These are phyloP conservation scores for Fusarium kyushuense DNA, from an alignment of 2,329 filamentous ascomycete genomes.

Conservation along the genomic window DNA sequence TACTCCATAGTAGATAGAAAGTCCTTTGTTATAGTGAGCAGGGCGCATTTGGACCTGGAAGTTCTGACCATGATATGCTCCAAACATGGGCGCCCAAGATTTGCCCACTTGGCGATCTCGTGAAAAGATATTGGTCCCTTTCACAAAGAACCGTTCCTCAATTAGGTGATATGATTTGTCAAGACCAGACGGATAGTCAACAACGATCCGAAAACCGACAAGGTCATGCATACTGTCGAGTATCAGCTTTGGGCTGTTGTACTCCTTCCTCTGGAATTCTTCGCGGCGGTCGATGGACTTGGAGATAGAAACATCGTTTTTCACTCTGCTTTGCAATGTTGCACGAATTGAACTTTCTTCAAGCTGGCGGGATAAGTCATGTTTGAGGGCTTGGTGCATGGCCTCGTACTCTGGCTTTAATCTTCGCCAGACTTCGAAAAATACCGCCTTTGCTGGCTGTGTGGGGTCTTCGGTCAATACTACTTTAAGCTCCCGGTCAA, in stretches of 20 bases:
- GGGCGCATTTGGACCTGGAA: neutral
- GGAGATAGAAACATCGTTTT: neutral
- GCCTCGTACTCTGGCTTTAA: neutral
- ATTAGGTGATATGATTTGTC: neutral
- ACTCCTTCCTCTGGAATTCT: neutral
- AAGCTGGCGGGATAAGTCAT: neutral
- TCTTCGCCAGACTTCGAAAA: neutral
- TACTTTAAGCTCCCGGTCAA: rapidly evolving
- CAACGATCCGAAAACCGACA: neutral
- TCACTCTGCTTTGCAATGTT: neutral
- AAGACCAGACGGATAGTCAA: neutral
- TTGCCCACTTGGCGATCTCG: neutral
- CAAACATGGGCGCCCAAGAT: neutral
- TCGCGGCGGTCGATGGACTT: neutral
- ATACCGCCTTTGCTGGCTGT: neutral
- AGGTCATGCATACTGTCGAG: neutral
- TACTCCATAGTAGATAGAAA: neutral
- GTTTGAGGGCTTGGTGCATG: neutral
- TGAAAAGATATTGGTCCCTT: neutral
- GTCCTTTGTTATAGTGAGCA: rapidly evolving
- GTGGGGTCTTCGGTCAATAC: neutral
- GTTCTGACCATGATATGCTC: neutral
- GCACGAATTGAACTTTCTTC: neutral
- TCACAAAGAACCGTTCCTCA: neutral
- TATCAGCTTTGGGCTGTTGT: neutral